Base-by-base conservation (phyloP, 2,329 filamentous ascomycete genomes). In the Aspergillus uvarum region DNA sequence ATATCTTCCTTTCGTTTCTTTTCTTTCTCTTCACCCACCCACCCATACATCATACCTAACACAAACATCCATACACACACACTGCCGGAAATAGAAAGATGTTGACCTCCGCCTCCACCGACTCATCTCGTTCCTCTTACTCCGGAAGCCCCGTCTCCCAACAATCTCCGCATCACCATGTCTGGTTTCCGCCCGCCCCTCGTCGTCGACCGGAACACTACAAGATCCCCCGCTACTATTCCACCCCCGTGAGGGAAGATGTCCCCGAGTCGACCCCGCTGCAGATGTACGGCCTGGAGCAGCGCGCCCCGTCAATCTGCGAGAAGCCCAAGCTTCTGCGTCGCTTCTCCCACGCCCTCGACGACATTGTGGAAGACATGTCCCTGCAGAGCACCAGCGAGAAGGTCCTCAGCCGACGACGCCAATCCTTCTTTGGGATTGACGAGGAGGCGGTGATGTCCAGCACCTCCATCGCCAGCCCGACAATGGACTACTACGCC, bases 321-420 rank as follows among this genome's bases (percentile, higher is more conserved):
- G 65, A 71, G 47, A 68, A 66, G 42, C 70, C 70, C 32, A 69
- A 67, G 26, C 65, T 72, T 19, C 54, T 75, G 24, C 66, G 61
- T 48, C 69, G 73, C 44, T 65, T 76, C 54, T 76, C 73, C n/a
- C 67, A 74, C 58, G 72, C 70, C 48, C 70, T 76, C 48, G 73
- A 69, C 58, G 72, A 74, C 53, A 74, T 74, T 60, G 72, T 70
- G 29, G 72, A 75, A 58, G 72, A 75, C 56, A 63, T 73, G 21
- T 63, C 70, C 10, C 61, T 69, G 12, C 64, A 71, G 32, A 55
- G 56, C 56, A 64, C 64, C 19, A 62, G 70, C 31, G 68, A 69
- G 31, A 69, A 66, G 48, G 67, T 74, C 55, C 60, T 60, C 10
- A 52, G 55, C 59, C 66, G 65, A 47, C 70, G 70, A 24, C 69